Base-by-base conservation (phyloP, 768 basidiomycete species). In the Boletus coccyginus region DNA sequence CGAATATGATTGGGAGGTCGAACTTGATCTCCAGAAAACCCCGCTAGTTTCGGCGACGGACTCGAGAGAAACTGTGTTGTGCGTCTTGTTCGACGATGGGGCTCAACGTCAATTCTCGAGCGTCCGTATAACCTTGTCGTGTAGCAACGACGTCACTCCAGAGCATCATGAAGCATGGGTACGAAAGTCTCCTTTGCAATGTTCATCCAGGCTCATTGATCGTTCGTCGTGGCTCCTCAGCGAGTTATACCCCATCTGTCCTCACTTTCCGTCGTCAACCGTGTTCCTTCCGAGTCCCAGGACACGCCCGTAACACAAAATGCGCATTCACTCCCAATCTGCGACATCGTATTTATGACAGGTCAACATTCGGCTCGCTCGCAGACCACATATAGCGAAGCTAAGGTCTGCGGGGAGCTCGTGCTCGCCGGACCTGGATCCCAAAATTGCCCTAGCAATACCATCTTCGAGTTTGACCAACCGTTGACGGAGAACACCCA, bases 391-490 rank as follows among this genome's bases (percentile, higher is more conserved):
- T 24, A 8, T 5, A 5, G 10, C 8, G 17, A 17, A 6, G 8
- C 5, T 1, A 13, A 35, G 17, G 4, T 16, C n/a, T 51, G n/a
- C 10, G 59, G 51, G 29, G 49, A 53, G 44, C 36, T 62, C 17
- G 36, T 47, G 5, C 49, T 62, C 14, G 17, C 9, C 6, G 35
- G 46, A 24, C 17, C 16, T 4, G 31, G 33, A 29, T 53, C 32
- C 33, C 31, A 42, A 2, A 13, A 9, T 5, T 29, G 32, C 35
- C 13, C 46, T 12, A 5, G 16, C 13, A 12, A 16, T 12, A 62
- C 40, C 31, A 11, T 55, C 19, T 59, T 62, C 19, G 53, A 62
- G 27, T 45, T 62, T 10, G 39, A 62, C 13, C 49, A 50, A n/a
- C 14, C 38, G 1, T 14, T 52, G 44, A 43, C 50, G 13, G 54